phyloP scores from a whole-genome alignment of 352 stramenopile genomes.

The Elongisporangium anandrum region DNA sequence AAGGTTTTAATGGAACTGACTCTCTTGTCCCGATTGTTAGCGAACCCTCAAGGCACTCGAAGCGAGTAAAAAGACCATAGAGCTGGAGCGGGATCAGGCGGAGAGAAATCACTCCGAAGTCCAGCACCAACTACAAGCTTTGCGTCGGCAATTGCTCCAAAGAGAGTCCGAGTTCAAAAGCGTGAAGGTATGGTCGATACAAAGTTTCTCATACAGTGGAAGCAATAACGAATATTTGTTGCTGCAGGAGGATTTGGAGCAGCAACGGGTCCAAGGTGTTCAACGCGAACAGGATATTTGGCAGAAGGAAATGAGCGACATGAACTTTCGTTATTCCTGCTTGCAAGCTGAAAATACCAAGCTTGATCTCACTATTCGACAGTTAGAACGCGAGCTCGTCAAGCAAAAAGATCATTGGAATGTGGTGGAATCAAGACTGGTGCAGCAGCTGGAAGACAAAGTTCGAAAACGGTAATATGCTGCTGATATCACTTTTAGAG shows the following conservation, averaged over 20 bases:
- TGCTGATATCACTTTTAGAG: background rate
- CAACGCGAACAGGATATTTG: slow-evolving; percentile 50
- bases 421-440: slow-evolving; percentile 30
- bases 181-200: slow-evolving; percentile 8
- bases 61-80: slow-evolving; percentile 5
- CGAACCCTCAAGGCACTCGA: slow-evolving; percentile 13
- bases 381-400: slow-evolving; percentile 60
- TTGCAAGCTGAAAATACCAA: slow-evolving; percentile 53
- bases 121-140: slow-evolving; percentile 26
- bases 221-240: too few relatives aligned
- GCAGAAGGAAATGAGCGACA: slow-evolving; percentile 54
- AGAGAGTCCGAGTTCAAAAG: slow-evolving; percentile 22
- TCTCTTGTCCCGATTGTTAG: slow-evolving; percentile 6
- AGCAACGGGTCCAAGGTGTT: slow-evolving; percentile 24
- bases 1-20: background rate
- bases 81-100: slow-evolving; percentile 18
- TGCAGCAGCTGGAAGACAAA: slow-evolving; percentile 40
- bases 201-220: too few relatives aligned
- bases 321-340: slow-evolving; percentile 36
- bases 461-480: slow-evolving; percentile 28
- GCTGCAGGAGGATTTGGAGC: slow-evolving; percentile 23
- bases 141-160: slow-evolving; percentile 35
- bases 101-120: slow-evolving; percentile 24
- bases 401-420: slow-evolving; percentile 39
- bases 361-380: slow-evolving; percentile 48